Percentiles rank a stretch among this genome's conserved stretches.
phyloP scores from a whole-genome alignment of 192 early-diverging fungal genomes.

The Chytriomyces sp. region DNA sequence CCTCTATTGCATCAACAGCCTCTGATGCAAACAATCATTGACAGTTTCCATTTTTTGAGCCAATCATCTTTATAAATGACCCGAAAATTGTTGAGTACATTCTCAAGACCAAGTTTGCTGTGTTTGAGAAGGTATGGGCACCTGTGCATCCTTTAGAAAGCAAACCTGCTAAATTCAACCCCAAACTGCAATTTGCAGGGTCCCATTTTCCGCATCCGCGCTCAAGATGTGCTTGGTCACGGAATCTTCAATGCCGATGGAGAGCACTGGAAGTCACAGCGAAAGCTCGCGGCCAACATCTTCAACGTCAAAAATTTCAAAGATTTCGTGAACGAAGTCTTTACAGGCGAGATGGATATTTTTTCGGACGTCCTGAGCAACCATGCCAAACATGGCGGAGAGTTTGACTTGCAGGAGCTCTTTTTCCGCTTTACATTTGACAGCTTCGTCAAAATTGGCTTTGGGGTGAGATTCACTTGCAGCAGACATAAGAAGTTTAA shows the following conservation, averaged over 20 bases:
- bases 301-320: constrained; percentile 51
- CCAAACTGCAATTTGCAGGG: neutral
- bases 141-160: neutral
- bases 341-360: constrained; percentile 32
- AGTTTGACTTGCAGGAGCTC: constrained; percentile 43
- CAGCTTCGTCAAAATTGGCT: constrained; percentile 40
- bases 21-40: too few species aligned
- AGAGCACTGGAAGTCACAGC: constrained; percentile 62
- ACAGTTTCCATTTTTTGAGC: constrained; percentile 15
- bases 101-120: constrained; percentile 42
- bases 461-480: constrained; percentile 20
- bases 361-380: constrained; percentile 25
- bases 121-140: constrained; percentile 35
- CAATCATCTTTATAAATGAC: constrained; percentile 28
- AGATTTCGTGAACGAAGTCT: constrained; percentile 36
- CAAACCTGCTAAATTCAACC: neutral
- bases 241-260: constrained; percentile 78
- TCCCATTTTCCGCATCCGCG: neutral
- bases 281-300: constrained; percentile 56
- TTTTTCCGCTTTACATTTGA: constrained; percentile 49
- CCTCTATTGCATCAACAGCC: too few species aligned
- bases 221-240: constrained; percentile 46
- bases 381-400: neutral
- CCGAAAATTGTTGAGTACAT: constrained; percentile 40
- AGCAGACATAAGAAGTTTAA: neutral